Conservation (phyloP, 805 yeast species). For the Vanderwaltozyma polyspora region DNA sequence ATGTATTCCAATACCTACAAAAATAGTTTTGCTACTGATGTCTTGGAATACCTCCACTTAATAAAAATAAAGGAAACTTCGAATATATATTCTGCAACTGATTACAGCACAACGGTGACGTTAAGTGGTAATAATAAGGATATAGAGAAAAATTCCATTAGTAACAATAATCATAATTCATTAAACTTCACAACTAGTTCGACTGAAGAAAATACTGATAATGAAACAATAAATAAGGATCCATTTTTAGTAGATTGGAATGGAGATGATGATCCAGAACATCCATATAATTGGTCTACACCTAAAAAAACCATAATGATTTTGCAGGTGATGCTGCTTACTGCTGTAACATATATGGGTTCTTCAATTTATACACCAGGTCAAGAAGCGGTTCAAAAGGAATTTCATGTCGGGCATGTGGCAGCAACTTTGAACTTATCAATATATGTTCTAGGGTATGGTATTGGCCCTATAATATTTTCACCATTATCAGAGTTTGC, state of each 20-base stretch:
- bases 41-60: not conserved
- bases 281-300: slow-evolving; percentile 47
- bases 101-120: not conserved
- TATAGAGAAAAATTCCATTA: too few relatives aligned
- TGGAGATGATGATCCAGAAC: slow-evolving; percentile 37
- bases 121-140: not conserved
- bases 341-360: slow-evolving; percentile 44
- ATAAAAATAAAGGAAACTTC: not conserved
- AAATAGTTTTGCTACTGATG: not conserved
- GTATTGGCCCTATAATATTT: slow-evolving; percentile 47
- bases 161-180: not conserved
- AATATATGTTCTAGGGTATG: slow-evolving; percentile 49
- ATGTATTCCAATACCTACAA: not conserved
- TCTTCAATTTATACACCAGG: slow-evolving; percentile 49
- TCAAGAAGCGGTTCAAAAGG: slow-evolving; percentile 31
- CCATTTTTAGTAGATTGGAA: slow-evolving; percentile 20
- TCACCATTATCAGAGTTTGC: slow-evolving; percentile 51
- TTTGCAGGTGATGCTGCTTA: slow-evolving; percentile 33
- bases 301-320: slow-evolving; percentile 31
- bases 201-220: not conserved
- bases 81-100: not conserved
- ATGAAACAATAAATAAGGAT: slow-evolving; percentile 9
- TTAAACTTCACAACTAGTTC: not conserved
- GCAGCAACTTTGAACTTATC: slow-evolving; percentile 42
- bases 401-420: slow-evolving; percentile 35